Evolutionary conservation across 2,329 filamentous ascomycete species (phyloP).

Genomic region (Chaetomiaceae sp.): DNA sequence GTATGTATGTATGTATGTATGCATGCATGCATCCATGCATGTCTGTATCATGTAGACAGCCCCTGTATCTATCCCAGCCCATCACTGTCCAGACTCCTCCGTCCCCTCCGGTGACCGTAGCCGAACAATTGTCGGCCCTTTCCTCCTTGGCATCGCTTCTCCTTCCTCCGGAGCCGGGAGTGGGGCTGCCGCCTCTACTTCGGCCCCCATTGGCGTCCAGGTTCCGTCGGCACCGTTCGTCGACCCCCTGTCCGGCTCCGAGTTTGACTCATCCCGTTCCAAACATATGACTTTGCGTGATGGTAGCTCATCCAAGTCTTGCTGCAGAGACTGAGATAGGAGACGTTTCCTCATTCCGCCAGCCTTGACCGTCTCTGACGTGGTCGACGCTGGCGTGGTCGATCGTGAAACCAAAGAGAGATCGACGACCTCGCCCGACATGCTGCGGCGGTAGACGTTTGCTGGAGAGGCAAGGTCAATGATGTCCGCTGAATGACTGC

Average conservation of each 20-base stretch:
- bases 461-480: constrained; percentile 3
- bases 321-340: not conserved
- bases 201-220: not conserved
- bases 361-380: not conserved
- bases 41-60: no score
- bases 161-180: not conserved
- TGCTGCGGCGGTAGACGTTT: no score
- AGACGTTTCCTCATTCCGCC: not conserved
- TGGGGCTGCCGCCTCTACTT: not conserved
- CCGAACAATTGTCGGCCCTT: not conserved
- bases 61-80: no score
- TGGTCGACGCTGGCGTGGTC: not conserved
- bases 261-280: not conserved
- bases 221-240: not conserved
- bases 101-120: not conserved
- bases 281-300: not conserved
- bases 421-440: not conserved
- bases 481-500: no score
- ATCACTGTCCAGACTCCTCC: no score
- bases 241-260: not conserved
- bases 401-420: not conserved
- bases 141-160: not conserved
- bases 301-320: not conserved
- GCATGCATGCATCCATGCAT: no score
- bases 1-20: no score